phyloP scores from a whole-genome alignment of 352 stramenopile genomes.

The Pythium brassicae region DNA sequence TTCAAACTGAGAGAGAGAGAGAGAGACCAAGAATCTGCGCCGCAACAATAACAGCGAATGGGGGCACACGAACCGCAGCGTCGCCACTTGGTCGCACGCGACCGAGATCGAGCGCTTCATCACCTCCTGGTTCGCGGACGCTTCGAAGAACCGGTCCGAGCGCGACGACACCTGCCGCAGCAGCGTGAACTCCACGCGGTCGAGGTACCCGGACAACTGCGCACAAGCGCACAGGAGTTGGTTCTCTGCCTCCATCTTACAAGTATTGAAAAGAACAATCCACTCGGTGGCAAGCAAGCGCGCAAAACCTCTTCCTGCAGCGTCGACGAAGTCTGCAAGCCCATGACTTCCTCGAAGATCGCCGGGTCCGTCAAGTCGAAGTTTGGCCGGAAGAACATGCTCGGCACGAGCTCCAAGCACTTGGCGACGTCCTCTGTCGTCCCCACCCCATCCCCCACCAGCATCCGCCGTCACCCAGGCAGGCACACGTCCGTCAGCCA shows the following conservation, averaged over 20 bases:
- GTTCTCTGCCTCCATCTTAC: too few species aligned
- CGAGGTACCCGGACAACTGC: slow-evolving; percentile 73
- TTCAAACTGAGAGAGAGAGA: neutral
- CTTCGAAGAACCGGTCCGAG: slow-evolving; percentile 83
- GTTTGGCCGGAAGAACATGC: slow-evolving; percentile 72
- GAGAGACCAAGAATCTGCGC: too few species aligned
- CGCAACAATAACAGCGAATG: too few species aligned
- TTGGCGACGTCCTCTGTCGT: slow-evolving; percentile 73
- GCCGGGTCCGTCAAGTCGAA: slow-evolving; percentile 76
- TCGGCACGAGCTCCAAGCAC: slow-evolving; percentile 70
- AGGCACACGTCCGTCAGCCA: neutral
- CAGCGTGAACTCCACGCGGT: slow-evolving; percentile 82
- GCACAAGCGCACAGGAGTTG: too few species aligned
- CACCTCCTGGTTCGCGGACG: slow-evolving; percentile 77
- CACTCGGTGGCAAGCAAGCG: too few species aligned
- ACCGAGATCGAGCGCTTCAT: slow-evolving; percentile 81
- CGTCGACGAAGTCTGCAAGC: slow-evolving; percentile 42
- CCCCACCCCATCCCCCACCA: neutral
- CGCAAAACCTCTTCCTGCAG: slow-evolving; percentile 64
- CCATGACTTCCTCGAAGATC: slow-evolving; percentile 81
- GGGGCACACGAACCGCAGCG: slow-evolving; percentile 39
- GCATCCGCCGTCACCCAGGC: neutral
- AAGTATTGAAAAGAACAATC: neutral
- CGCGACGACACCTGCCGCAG: slow-evolving; percentile 81
- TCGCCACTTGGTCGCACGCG: slow-evolving; percentile 78